Percentiles rank a stretch among this genome's conserved stretches.
Evolutionary conservation across 495 filamentous ascomycete species (phyloP).

Genomic region (Aspergillus mulundensis): DNA sequence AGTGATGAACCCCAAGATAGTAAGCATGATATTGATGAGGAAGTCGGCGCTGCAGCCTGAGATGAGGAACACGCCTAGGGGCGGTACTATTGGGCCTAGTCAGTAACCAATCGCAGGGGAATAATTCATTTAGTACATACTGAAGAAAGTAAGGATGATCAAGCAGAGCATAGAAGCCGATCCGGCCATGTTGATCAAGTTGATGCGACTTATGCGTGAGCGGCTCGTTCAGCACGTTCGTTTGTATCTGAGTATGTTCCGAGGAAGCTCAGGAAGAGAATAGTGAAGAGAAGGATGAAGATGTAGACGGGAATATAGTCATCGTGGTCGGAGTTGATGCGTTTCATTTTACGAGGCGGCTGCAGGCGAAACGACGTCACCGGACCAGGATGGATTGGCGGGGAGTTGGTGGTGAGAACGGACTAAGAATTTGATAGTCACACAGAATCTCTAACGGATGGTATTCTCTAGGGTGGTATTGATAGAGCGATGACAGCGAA

Average conservation of each 20-base stretch:
- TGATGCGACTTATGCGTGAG: background rate
- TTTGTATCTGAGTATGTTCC: slow-evolving; percentile 22
- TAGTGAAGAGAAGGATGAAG: slow-evolving; percentile 29
- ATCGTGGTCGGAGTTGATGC: slow-evolving; percentile 22
- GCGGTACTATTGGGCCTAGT: slow-evolving; percentile 46
- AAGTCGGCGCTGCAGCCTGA: slow-evolving; percentile 62
- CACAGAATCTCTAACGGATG: background rate
- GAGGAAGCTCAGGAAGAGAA: slow-evolving; percentile 28
- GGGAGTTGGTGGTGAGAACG: background rate
- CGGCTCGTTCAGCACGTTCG: slow-evolving; percentile 15
- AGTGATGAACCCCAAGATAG: slow-evolving; percentile 54
- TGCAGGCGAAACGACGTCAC: slow-evolving; percentile 18
- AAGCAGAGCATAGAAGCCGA: slow-evolving; percentile 41
- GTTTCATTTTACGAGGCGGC: slow-evolving; percentile 30
- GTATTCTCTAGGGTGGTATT: background rate
- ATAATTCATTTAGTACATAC: slow-evolving; percentile 34
- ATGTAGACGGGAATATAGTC: slow-evolving; percentile 32
- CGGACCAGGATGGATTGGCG: background rate
- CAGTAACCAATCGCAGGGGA: background rate
- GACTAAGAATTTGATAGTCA: background rate
- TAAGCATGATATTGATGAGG: slow-evolving; percentile 61
- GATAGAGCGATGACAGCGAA: background rate
- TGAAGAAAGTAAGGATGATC: slow-evolving; percentile 56
- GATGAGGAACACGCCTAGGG: slow-evolving; percentile 59
- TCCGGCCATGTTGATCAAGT: slow-evolving; percentile 25